A percentile compares a stretch with the other conserved stretches of the same genome.
Evolutionary conservation across 768 basidiomycete species (phyloP).

Genomic region (Hysterangium stoloniferum): DNA sequence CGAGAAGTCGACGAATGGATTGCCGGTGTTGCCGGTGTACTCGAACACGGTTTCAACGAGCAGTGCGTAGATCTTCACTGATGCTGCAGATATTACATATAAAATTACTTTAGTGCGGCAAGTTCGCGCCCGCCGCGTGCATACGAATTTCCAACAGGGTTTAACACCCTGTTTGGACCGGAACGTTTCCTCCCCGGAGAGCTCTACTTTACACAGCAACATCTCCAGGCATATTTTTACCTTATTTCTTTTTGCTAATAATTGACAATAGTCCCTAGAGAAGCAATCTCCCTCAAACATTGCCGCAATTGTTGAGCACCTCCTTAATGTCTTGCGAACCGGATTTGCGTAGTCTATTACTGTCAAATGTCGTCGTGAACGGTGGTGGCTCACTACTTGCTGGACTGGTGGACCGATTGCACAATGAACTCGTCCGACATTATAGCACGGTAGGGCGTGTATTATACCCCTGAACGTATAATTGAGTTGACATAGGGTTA

Average conservation of each 20-base stretch:
- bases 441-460: not conserved
- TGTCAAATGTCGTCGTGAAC: constrained; percentile 92
- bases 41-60: constrained; percentile 84
- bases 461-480: too few relatives aligned
- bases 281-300: constrained; percentile 62
- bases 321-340: constrained; percentile 82
- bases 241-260: not conserved
- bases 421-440: constrained; percentile 48
- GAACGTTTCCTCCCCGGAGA: constrained; percentile 85
- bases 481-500: not conserved
- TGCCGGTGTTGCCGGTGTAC: constrained; percentile 78
- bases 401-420: constrained; percentile 79
- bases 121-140: constrained; percentile 48
- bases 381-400: constrained; percentile 85
- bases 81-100: not conserved
- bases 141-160: constrained; percentile 97
- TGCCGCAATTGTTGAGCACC: constrained; percentile 69
- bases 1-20: constrained; percentile 92
- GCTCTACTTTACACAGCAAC: constrained; percentile 63
- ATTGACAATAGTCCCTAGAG: constrained; percentile 34
- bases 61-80: constrained; percentile 41
- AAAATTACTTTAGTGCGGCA: constrained; percentile 39
- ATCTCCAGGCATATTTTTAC: constrained; percentile 15
- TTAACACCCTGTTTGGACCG: constrained; percentile 69
- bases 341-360: constrained; percentile 82